A percentile compares a stretch with the other conserved stretches of the same genome.
phyloP scores from a whole-genome alignment of 2,329 filamentous ascomycete genomes.

The Sporothrix schenckii region DNA sequence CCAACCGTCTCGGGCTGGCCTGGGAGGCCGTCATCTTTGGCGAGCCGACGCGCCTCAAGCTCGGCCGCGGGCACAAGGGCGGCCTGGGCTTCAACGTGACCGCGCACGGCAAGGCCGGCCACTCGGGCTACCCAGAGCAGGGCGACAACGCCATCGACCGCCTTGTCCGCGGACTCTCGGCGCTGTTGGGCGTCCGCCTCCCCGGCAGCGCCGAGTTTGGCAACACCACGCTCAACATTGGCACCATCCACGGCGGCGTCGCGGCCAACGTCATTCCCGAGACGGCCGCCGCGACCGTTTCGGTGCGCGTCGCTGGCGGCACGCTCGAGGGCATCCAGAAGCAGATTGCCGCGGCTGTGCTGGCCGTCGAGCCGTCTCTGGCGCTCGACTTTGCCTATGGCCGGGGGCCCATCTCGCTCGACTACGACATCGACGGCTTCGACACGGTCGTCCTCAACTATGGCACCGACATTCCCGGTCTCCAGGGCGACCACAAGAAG shows the following conservation, averaged over 20 bases:
- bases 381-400: constrained; percentile 65
- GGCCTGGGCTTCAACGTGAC: constrained; percentile 68
- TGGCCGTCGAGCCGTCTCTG: constrained; percentile 62
- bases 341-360: constrained; percentile 59
- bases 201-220: constrained; percentile 79
- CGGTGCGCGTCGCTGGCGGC: constrained; percentile 76
- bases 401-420: constrained; percentile 76
- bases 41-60: constrained; percentile 85
- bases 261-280: constrained; percentile 87
- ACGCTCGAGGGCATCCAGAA: constrained; percentile 58
- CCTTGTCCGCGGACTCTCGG: constrained; percentile 71
- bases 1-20: constrained; percentile 37
- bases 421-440: constrained; percentile 85
- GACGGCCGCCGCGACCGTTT: constrained; percentile 67
- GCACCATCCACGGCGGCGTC: constrained; percentile 75
- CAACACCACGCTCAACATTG: constrained; percentile 87
- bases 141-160: constrained; percentile 83
- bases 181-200: constrained; percentile 68
- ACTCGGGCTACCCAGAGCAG: constrained; percentile 91
- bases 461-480: constrained; percentile 84
- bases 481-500: constrained; percentile 67
- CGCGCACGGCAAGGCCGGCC: constrained; percentile 74
- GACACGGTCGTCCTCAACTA: constrained; percentile 84
- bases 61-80: constrained; percentile 92
- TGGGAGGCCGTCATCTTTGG: constrained; percentile 81